Percentiles rank a stretch among this genome's conserved stretches.
These are phyloP conservation scores for Candida sithepensis DNA, from an alignment of 805 yeast species.

Conservation along the genomic window DNA sequence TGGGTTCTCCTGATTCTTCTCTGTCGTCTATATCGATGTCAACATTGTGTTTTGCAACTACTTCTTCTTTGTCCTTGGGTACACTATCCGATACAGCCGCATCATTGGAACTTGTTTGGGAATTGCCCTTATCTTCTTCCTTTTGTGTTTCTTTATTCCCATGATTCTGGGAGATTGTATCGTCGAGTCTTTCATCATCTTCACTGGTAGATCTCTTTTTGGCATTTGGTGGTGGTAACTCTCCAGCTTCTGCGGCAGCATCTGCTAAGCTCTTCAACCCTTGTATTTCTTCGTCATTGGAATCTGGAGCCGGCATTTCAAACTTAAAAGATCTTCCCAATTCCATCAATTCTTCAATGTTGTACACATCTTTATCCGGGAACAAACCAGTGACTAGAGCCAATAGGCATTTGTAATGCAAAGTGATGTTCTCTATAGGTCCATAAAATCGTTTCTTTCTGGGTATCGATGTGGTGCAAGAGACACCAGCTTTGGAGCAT, in stretches of 20 bases:
- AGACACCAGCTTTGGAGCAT: slow-evolving; percentile 35
- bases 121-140: not conserved
- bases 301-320: slow-evolving; percentile 32
- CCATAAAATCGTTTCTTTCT: slow-evolving; percentile 40
- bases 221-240: not conserved
- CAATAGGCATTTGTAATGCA: slow-evolving; percentile 40
- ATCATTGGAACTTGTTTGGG: no score
- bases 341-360: slow-evolving; percentile 38
- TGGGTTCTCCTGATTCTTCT: not conserved
- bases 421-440: slow-evolving; percentile 39
- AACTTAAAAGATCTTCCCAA: slow-evolving; percentile 33
- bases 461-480: slow-evolving; percentile 40
- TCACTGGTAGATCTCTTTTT: not conserved
- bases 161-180: no score
- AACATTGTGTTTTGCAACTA: no score
- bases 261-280: slow-evolving; percentile 7
- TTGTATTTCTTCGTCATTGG: slow-evolving; percentile 10
- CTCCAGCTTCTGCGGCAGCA: not conserved
- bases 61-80: not conserved
- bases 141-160: not conserved
- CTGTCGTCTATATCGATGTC: no score
- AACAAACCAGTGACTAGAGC: slow-evolving; percentile 38
- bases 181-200: not conserved
- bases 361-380: slow-evolving; percentile 42
- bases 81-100: no score